Evolutionary conservation across 768 basidiomycete genomes (phyloP).

Genomic region (Hypholoma fasciculare): DNA sequence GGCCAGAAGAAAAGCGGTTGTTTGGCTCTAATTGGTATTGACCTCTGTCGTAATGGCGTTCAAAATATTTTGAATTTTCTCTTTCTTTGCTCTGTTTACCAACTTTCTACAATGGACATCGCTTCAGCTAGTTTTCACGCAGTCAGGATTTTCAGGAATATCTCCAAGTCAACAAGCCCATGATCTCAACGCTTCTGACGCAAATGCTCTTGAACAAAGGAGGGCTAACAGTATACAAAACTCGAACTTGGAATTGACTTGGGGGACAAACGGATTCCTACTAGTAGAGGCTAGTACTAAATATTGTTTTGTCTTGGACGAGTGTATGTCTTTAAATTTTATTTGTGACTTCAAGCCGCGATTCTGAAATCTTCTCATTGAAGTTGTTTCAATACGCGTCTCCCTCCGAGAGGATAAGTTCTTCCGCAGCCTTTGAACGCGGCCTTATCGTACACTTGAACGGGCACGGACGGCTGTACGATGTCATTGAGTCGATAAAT

Average conservation of each 20-base stretch:
- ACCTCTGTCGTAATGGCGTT: not conserved
- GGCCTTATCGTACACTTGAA: slow-evolving; percentile 30
- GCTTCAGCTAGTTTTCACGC: too few relatives aligned
- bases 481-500: not conserved
- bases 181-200: not conserved
- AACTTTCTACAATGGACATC: too few relatives aligned
- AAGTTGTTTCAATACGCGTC: not conserved
- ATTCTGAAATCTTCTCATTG: too few relatives aligned
- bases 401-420: slow-evolving; percentile 16
- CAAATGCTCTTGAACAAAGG: too few relatives aligned
- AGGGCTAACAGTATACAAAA: too few relatives aligned
- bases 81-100: too few relatives aligned
- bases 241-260: too few relatives aligned
- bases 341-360: too few relatives aligned
- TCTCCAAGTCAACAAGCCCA: not conserved
- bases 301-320: too few relatives aligned
- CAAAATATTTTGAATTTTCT: not conserved
- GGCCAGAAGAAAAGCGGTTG: slow-evolving; percentile 5
- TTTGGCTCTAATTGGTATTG: slow-evolving; percentile 15
- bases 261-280: too few relatives aligned
- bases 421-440: slow-evolving; percentile 19
- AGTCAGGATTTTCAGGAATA: not conserved
- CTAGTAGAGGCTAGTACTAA: too few relatives aligned
- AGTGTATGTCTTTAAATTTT: too few relatives aligned
- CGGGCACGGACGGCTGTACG: slow-evolving; percentile 24